Base-by-base conservation (phyloP, 2,329 filamentous ascomycete genomes). In the Pseudofabraea citricarpa region DNA sequence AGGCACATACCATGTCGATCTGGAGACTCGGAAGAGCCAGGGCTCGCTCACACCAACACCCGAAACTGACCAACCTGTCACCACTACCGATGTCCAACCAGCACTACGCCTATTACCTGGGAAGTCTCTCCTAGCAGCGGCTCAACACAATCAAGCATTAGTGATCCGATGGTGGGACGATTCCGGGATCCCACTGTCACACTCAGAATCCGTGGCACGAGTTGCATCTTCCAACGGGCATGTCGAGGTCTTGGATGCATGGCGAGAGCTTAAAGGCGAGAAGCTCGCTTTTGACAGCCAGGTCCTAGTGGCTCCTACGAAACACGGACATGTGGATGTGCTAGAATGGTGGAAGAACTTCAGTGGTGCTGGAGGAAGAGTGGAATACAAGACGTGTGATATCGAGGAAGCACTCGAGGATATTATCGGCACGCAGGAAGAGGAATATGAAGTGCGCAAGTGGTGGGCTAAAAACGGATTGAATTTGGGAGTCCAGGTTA, bases 321-420 rank as follows among this genome's bases (percentile, higher is more conserved):
- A 90, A 56, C 87, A 91, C 60, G 88, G 89, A 5, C 86, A 94
- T 61, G 79, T 90, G 3, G 74, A 81, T 26, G 89, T 95, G 18
- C 70, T 97, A 6, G 88, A 95, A 61, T 96, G 91, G 91, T 96
- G 91, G 90, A 85, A 87, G 58, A 74, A 6, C 68, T 75, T 41
- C 72, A 77, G 38, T 70, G 74, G 70, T 31, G 31, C 67, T 26
- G 80, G 82, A 0, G 74, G 90, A 54, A 76, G 79, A 41, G 90
- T 96, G 20, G 89, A 95, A 64, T 96, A 95, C 65, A 90, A 91
- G 63, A 95, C 89, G 1, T 95, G 90, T 63, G 90, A 95, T 63
- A 93, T 97, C 48, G 90, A 96, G 62, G 91, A 96, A 66, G 90
- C 90, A 1, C 73, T 96, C 29, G 90, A 96, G 62, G 90, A 95